Base-by-base conservation (phyloP, 148 eudicot species). In the Rhododendron ferrugineum region DNA sequence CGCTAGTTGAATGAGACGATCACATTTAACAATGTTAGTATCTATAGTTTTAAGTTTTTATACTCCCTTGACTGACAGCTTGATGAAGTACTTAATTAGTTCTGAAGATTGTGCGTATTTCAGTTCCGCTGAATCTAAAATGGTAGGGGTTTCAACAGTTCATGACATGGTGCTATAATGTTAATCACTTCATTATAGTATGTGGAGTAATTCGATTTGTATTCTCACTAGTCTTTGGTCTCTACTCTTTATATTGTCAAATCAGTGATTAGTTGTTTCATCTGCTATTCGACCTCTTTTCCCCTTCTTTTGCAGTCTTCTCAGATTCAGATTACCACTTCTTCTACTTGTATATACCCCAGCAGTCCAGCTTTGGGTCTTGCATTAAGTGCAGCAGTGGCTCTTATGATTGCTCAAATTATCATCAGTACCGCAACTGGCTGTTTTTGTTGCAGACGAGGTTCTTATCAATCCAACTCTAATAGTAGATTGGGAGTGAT, bases 301-400 rank as follows among this genome's bases (percentile, higher is more conserved):
- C 16, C 80, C 54, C 36, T 28, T 52, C 66, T 11, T 64, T 54
- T 82, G 89, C 93, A 96, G 99, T 87, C 82, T 77, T 89, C 91
- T 49, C 93, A 95, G 90, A 89, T 93, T 87, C 23, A 81, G 52
- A 74, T 86, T 85, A 66, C 86, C 14, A 68, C 90, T 73, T 86
- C 94, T 76, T 84, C 90, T 77, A 87, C 89, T 77, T 96, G 99
- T 82, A 44, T 87, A 26, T 96, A 93, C 86, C 98, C 98, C 22
- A 90, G 95, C 86, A 93, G 95, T 86, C 95, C 98, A 79, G 98
- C 98, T 47, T 85, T 91, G 60, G 97, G 84, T 47, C 93, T 96
- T 72, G 98, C 98, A 79, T 79, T 93, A 60, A 87, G 89, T 87
- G 91, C 99, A 15, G 98, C 97, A 3, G 52, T 94, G 14, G 50